Conservation (phyloP, 1,284 basidiomycete species). For the Ganoderma lingzhi region DNA sequence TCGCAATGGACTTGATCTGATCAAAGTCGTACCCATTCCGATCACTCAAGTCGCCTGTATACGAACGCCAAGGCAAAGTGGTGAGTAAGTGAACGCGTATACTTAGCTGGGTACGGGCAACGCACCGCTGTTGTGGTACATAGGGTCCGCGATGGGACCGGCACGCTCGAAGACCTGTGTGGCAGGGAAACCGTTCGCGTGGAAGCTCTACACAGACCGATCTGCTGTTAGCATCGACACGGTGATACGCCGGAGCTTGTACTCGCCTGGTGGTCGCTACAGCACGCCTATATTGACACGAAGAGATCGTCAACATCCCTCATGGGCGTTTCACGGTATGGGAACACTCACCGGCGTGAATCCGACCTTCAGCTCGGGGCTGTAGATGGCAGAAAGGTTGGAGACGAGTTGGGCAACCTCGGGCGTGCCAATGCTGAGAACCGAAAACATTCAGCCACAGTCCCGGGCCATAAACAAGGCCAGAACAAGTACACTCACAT, state of each 20-base stretch:
- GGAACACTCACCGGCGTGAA: slow-evolving; percentile 59
- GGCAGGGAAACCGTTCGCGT: slow-evolving; percentile 82
- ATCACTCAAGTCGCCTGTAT: slow-evolving; percentile 74
- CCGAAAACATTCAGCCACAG: background rate
- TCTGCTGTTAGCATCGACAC: background rate
- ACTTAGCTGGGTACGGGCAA: background rate
- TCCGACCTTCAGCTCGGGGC: slow-evolving; percentile 85
- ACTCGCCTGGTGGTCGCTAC: slow-evolving; percentile 83
- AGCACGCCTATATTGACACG: slow-evolving; percentile 70
- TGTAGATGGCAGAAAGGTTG: slow-evolving; percentile 79
- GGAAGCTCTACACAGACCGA: slow-evolving; percentile 62
- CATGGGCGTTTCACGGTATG: slow-evolving; percentile 7
- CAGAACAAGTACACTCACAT: slow-evolving; percentile 45
- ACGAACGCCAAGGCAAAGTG: background rate
- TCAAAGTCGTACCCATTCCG: slow-evolving; percentile 83
- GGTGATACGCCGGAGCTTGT: background rate
- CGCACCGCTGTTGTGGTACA: slow-evolving; percentile 84
- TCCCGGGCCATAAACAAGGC: background rate
- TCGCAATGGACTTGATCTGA: slow-evolving; percentile 83
- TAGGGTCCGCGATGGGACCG: slow-evolving; percentile 83
- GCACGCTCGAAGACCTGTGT: slow-evolving; percentile 87
- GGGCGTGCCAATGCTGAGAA: slow-evolving; percentile 74
- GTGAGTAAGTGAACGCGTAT: too few relatives aligned
- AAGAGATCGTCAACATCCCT: background rate
- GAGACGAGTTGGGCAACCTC: slow-evolving; percentile 79